Conservation (phyloP, 2,329 filamentous ascomycete species). For the Trichophyton equinum region DNA sequence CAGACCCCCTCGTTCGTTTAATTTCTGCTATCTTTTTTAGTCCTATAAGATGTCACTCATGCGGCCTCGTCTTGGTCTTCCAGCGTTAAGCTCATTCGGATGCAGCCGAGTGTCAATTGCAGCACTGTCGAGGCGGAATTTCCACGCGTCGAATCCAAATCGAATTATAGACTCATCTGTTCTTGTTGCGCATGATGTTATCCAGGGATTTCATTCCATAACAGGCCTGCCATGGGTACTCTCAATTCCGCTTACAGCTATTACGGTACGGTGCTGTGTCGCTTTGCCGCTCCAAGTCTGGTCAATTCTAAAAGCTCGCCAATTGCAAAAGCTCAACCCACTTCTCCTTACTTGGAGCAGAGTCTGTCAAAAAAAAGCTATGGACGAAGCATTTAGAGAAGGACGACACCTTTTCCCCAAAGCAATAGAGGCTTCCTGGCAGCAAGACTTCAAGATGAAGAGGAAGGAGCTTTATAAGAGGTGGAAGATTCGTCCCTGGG, state of each 20-base stretch:
- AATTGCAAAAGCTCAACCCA: constrained; percentile 35
- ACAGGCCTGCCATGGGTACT: constrained; percentile 42
- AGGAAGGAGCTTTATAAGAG: constrained; percentile 7
- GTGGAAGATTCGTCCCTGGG: constrained; percentile 26
- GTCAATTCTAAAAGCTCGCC: constrained; percentile 25
- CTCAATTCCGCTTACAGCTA: constrained; percentile 43
- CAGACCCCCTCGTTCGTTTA: not conserved
- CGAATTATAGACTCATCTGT: constrained; percentile 34
- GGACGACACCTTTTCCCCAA: constrained; percentile 12
- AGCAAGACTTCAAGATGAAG: not conserved
- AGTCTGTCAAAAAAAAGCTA: not conserved
- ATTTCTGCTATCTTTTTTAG: not conserved
- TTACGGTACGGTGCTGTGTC: constrained; percentile 38
- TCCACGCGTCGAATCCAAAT: constrained; percentile 38
- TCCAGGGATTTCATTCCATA: constrained; percentile 39
- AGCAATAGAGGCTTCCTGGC: constrained; percentile 17
- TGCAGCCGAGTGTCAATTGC: not conserved
- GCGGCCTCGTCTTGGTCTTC: not conserved
- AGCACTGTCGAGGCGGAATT: constrained; percentile 16
- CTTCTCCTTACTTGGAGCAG: constrained; percentile 28
- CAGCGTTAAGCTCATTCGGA: not conserved
- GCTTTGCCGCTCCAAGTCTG: constrained; percentile 38
- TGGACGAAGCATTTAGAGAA: not conserved
- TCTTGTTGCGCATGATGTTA: constrained; percentile 33
- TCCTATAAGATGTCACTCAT: not conserved